These are phyloP conservation scores for Syzygium jambos DNA, from an alignment of 345 rosid genomes.

Conservation along the genomic window DNA sequence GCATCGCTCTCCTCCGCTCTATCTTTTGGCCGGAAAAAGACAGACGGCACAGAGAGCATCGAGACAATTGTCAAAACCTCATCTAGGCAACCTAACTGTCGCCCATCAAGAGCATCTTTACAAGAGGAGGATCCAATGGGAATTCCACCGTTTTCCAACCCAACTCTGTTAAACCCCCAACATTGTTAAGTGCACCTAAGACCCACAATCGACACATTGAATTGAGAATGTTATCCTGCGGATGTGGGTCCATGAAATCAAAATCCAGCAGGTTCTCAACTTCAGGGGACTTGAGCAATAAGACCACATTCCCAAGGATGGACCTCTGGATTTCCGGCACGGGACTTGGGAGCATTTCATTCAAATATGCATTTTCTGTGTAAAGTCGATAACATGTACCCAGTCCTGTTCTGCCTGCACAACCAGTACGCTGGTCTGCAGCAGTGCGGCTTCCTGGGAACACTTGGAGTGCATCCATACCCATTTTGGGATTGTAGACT, in stretches of 20 bases:
- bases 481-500: constrained; percentile 97
- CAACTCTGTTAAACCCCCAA: constrained; percentile 71
- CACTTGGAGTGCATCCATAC: constrained; percentile 98
- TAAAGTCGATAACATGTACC: constrained; percentile 94
- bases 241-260: constrained; percentile 99
- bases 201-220: constrained; percentile 99
- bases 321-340: constrained; percentile 98
- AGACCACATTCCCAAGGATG: constrained; percentile 89
- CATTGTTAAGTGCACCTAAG: constrained; percentile 87
- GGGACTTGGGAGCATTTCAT: constrained; percentile 82
- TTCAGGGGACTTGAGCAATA: constrained; percentile 87
- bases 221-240: constrained; percentile 93
- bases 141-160: constrained; percentile 99
- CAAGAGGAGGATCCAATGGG: constrained; percentile 95
- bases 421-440: constrained; percentile 94
- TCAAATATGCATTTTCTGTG: constrained; percentile 82
- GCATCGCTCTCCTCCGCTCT: constrained; percentile 96
- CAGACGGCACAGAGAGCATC: constrained; percentile 98
- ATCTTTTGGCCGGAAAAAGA: constrained; percentile 93
- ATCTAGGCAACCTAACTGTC: constrained; percentile 66
- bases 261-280: constrained; percentile 86
- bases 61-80: constrained; percentile 97
- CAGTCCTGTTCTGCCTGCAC: constrained; percentile 99
- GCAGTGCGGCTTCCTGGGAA: constrained; percentile 93
- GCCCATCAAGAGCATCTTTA: constrained; percentile 97